Evolutionary conservation across 2,329 filamentous ascomycete genomes (phyloP).

Genomic region (Claviceps sp.): DNA sequence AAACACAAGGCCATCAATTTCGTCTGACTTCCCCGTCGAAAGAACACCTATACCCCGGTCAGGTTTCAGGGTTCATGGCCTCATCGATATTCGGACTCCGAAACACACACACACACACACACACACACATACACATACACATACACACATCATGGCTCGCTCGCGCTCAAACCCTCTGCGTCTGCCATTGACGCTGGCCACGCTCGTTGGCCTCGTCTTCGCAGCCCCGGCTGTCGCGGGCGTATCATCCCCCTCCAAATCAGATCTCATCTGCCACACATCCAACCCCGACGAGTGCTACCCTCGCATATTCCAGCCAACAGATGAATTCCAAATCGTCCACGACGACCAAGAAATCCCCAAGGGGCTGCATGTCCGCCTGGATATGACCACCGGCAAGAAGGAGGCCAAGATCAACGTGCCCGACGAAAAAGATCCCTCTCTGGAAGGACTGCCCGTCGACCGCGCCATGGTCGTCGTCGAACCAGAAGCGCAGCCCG

Average conservation of each 20-base stretch:
- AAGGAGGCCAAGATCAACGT: constrained; percentile 56
- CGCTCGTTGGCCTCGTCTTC: constrained; percentile 16
- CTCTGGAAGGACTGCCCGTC: constrained; percentile 36
- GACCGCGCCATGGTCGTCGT: constrained; percentile 42
- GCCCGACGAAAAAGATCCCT: constrained; percentile 34
- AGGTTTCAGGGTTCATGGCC: neutral
- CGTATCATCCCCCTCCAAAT: constrained; percentile 22
- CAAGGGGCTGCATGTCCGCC: constrained; percentile 49
- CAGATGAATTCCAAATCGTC: constrained; percentile 49
- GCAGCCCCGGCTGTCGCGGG: constrained; percentile 12
- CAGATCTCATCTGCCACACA: constrained; percentile 53
- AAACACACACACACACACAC: neutral
- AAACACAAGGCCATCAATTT: neutral
- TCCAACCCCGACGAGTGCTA: constrained; percentile 50
- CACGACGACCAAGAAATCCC: constrained; percentile 53
- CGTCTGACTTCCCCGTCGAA: neutral
- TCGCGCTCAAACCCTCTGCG: constrained; percentile 1
- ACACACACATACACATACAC: neutral
- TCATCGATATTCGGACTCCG: neutral
- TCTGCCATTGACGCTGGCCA: constrained; percentile 8
- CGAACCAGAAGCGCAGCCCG: constrained; percentile 25
- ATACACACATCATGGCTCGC: neutral
- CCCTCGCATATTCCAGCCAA: constrained; percentile 48
- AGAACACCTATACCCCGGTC: neutral
- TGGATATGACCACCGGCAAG: constrained; percentile 49